Conservation (phyloP, 2,329 filamentous ascomycete genomes). For the Chrysosporium keratinophilum region DNA sequence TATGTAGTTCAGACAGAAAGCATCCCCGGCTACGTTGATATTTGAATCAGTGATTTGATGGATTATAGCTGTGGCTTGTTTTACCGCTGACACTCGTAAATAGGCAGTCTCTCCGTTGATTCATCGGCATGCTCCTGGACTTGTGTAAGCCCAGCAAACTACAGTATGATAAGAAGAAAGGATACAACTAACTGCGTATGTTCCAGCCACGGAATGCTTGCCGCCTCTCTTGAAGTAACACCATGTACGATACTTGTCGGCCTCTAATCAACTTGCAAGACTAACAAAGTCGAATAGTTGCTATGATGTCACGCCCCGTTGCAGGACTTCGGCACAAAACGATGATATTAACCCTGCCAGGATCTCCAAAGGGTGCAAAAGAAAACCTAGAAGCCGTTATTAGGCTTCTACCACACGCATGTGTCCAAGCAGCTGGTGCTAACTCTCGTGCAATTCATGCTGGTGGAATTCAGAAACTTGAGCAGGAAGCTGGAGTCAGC, state of each 20-base stretch:
- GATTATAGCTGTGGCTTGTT: not conserved
- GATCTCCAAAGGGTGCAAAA: conserved; percentile 86
- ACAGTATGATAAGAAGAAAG: not conserved
- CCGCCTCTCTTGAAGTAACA: conserved; percentile 71
- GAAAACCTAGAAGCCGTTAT: conserved; percentile 86
- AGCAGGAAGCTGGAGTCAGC: conserved; percentile 63
- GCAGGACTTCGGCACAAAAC: conserved; percentile 75
- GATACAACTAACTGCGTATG: not conserved
- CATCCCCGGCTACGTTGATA: not conserved
- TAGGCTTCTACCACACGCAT: conserved; percentile 91
- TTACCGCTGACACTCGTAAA: not conserved
- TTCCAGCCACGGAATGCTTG: conserved; percentile 78
- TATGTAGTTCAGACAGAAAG: conserved; percentile 30
- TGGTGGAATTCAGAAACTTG: conserved; percentile 72
- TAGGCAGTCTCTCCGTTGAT: conserved; percentile 70
- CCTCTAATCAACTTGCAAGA: conserved; percentile 11
- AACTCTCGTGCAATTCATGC: conserved; percentile 70
- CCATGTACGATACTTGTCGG: conserved; percentile 56
- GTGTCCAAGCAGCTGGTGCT: conserved; percentile 70
- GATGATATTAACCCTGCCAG: conserved; percentile 78
- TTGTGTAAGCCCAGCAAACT: conserved; percentile 49
- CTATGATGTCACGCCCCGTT: conserved; percentile 89
- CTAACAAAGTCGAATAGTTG: conserved; percentile 49
- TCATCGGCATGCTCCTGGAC: conserved; percentile 73
- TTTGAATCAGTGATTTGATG: not conserved